phyloP scores from a whole-genome alignment of 164 flowering plant species.

The Dillenia turbinata region DNA sequence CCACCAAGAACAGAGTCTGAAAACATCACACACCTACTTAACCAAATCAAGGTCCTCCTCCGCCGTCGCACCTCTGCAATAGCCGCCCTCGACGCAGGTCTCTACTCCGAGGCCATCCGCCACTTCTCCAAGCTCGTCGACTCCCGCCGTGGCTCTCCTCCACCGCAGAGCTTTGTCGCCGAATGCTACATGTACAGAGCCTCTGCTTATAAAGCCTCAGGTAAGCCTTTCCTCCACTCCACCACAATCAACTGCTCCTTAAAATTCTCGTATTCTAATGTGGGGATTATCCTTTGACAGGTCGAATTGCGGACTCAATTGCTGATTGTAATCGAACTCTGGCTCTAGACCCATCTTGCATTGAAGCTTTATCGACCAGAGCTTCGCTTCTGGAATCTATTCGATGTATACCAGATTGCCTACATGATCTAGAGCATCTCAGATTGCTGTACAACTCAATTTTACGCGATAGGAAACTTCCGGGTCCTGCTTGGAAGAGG shows the following conservation, averaged over 20 bases:
- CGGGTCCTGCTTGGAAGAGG: slow-evolving; percentile 80
- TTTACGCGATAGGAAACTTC: slow-evolving; percentile 67
- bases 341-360: slow-evolving; percentile 70
- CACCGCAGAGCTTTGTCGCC: slow-evolving; percentile 78
- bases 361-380: slow-evolving; percentile 67
- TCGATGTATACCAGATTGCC: slow-evolving; percentile 70
- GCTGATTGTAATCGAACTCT: slow-evolving; percentile 83
- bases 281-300: slow-evolving; percentile 3
- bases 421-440: slow-evolving; percentile 90
- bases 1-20: slow-evolving; percentile 52
- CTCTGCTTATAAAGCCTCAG: slow-evolving; percentile 48
- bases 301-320: slow-evolving; percentile 79
- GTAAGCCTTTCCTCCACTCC: no score
- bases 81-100: slow-evolving; percentile 92
- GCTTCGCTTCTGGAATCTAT: slow-evolving; percentile 66
- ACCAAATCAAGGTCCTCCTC: slow-evolving; percentile 81
- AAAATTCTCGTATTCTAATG: no score
- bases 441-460: slow-evolving; percentile 83
- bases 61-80: slow-evolving; percentile 85
- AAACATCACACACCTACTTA: slow-evolving; percentile 51
- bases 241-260: no score
- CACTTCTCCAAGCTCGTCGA: slow-evolving; percentile 92
- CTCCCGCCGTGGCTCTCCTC: slow-evolving; percentile 55
- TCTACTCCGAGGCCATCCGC: slow-evolving; percentile 82
- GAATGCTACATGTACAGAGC: slow-evolving; percentile 89